phyloP scores from a whole-genome alignment of 495 filamentous ascomycete species.

The Aspergillus conjunctus region DNA sequence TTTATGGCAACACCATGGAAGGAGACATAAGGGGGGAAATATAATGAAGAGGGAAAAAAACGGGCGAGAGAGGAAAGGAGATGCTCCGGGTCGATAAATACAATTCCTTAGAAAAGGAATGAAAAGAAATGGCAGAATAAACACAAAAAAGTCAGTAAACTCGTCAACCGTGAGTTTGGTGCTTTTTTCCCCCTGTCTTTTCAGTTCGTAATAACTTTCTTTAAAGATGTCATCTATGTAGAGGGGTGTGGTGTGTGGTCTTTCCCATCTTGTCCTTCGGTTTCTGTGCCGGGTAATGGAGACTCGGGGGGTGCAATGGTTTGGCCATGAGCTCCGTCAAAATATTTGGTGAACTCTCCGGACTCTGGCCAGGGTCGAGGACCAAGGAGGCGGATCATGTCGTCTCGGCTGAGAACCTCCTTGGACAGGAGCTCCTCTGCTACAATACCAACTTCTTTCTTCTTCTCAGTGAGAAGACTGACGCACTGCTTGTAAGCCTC shows the following conservation, averaged over 20 bases:
- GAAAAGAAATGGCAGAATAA: constrained; percentile 21
- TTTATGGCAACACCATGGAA: constrained; percentile 15
- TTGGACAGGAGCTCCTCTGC: constrained; percentile 92
- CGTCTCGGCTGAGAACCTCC: constrained; percentile 87
- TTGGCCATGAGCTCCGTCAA: constrained; percentile 54
- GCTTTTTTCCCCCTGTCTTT: constrained; percentile 3
- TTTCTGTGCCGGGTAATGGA: constrained; percentile 34
- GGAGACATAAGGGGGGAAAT: constrained; percentile 22
- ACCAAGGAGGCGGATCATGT: constrained; percentile 86
- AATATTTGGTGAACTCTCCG: constrained; percentile 92
- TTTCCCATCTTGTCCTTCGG: constrained; percentile 46
- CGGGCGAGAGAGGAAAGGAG: constrained; percentile 28
- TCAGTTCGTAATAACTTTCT: background rate
- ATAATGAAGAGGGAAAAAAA: constrained; percentile 13
- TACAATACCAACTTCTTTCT: constrained; percentile 82
- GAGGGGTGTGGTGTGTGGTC: constrained; percentile 45
- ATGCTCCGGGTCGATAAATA: constrained; percentile 42
- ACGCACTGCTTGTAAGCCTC: constrained; percentile 90
- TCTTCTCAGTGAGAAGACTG: constrained; percentile 79
- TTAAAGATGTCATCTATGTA: constrained; percentile 28
- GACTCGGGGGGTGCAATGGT: constrained; percentile 63
- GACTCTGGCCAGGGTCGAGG: constrained; percentile 79
- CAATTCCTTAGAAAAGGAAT: constrained; percentile 34
- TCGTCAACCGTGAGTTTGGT: background rate
- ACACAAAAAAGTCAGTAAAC: background rate